These are phyloP conservation scores for Phytophthora sojae DNA, from an alignment of 352 stramenopile genomes.

Conservation along the genomic window DNA sequence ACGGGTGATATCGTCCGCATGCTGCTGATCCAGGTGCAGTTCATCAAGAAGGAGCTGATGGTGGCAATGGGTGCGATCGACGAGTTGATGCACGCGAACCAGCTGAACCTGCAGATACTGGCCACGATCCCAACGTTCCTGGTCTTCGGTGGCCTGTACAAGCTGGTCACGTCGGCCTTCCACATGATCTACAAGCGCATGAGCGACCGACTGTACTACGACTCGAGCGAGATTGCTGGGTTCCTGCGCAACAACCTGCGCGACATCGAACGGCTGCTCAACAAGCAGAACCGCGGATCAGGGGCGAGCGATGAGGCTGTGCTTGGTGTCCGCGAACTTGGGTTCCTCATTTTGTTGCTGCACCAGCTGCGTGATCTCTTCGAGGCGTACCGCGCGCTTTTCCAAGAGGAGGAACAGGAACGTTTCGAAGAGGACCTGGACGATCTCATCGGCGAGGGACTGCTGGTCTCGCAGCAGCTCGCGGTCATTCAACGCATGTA, in stretches of 20 bases:
- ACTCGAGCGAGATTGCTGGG: slow-evolving; percentile 73
- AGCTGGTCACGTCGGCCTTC: slow-evolving; percentile 59
- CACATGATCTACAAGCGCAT: slow-evolving; percentile 80
- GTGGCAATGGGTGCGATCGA: slow-evolving; percentile 89
- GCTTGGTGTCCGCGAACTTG: slow-evolving; percentile 72
- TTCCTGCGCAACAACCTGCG: slow-evolving; percentile 84
- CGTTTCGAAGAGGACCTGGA: slow-evolving; percentile 86
- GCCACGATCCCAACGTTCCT: slow-evolving; percentile 88
- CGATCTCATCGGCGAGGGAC: slow-evolving; percentile 79
- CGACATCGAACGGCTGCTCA: slow-evolving; percentile 86
- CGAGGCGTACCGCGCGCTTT: slow-evolving; percentile 71
- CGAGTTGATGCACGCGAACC: slow-evolving; percentile 89
- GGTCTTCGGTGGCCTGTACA: slow-evolving; percentile 79
- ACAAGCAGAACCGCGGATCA: slow-evolving; percentile 74
- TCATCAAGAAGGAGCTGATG: slow-evolving; percentile 92
- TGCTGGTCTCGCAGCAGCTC: slow-evolving; percentile 82
- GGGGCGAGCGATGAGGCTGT: slow-evolving; percentile 36
- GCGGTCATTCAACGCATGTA: slow-evolving; percentile 91
- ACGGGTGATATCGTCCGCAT: slow-evolving; percentile 89
- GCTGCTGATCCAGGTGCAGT: slow-evolving; percentile 89
- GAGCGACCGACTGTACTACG: slow-evolving; percentile 83
- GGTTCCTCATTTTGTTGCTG: slow-evolving; percentile 75
- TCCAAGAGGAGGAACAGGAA: slow-evolving; percentile 82
- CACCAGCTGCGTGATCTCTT: slow-evolving; percentile 83
- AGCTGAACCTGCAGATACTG: slow-evolving; percentile 88